Evolutionary conservation across 768 basidiomycete genomes (phyloP).

Genomic region (Pholiota microspora): DNA sequence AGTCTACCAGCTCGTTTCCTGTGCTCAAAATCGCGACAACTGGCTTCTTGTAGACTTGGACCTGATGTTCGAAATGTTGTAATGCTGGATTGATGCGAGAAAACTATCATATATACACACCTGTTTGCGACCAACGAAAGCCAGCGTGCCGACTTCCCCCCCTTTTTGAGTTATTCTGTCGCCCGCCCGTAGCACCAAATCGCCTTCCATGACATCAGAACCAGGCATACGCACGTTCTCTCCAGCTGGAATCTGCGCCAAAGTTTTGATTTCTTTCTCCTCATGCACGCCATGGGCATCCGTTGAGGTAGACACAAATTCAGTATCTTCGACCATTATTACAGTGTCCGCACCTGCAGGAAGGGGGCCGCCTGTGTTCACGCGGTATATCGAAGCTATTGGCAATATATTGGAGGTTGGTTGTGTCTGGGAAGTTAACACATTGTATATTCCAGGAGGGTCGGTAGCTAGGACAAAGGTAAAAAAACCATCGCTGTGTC

Average conservation of each 20-base stretch:
- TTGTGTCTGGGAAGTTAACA: conserved; percentile 59
- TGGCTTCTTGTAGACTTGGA: conserved; percentile 68
- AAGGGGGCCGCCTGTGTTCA: conserved; percentile 86
- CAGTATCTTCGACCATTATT: conserved; percentile 93
- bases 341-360: conserved; percentile 75
- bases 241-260: conserved; percentile 55
- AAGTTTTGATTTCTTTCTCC: conserved; percentile 68
- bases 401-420: conserved; percentile 46
- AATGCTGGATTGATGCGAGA: too few relatives aligned
- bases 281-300: conserved; percentile 44
- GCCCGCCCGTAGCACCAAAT: conserved; percentile 61
- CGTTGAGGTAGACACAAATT: conserved; percentile 54
- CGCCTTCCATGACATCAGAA: conserved; percentile 69
- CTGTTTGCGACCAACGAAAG: conserved; percentile 73
- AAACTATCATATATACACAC: too few relatives aligned
- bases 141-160: conserved; percentile 81
- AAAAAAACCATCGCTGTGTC: neutral
- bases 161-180: conserved; percentile 63
- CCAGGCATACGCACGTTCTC: conserved; percentile 78
- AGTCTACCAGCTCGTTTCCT: conserved; percentile 62
- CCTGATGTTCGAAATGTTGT: too few relatives aligned
- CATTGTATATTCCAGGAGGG: conserved; percentile 62
- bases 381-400: conserved; percentile 57
- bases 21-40: conserved; percentile 81
- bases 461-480: conserved; percentile 48